Evolutionary conservation across 768 basidiomycete species (phyloP), one percentile per base, ranked within the genome.

Genomic region (Phanerodontia chrysosporium): DNA sequence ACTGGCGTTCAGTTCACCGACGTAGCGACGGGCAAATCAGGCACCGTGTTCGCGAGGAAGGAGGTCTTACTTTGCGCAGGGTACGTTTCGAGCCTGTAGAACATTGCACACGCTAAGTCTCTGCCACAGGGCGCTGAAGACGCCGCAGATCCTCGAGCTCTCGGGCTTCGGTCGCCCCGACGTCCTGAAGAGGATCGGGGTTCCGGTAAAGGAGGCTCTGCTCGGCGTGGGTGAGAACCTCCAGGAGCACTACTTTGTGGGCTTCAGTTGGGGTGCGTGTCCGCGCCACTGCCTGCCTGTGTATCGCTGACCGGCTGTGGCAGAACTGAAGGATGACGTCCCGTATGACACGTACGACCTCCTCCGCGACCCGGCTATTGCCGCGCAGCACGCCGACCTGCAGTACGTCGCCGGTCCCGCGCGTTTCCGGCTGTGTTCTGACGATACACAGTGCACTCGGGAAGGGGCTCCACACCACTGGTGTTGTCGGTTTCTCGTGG

Each of bases 191-290:
- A 62, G 52, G 4, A 64, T 77, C 35, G 72, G 70, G 6, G 73
- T 83, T 53, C 61, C 69, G 0, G 63, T 70, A 27, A 62, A 69
- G 48, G 58, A 78, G 18, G 75, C 78, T 49, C 72, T 81, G 2
- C 79, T 79, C 2, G 72, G 74, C 36, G 81, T 83, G 27, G 81
- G 80, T 22, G 73, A 74, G 67, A 80, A 78, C 64, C 62, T 78
- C 51, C 80, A 80, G 65, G 78, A 82, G 58, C 78, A 81, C 52
- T 42, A 66, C 2, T 63, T 64, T 32, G 53, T 60, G 21, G 67
- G 66, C 0, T 36, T 65, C 14, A 60, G 61, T 18, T 71, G 51
- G 27, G 65, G 69, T 70, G n/a, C 14, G 60, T 21, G n/a, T n/a
- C n/a, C n/a, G n/a, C 28, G 1, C 7, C n/a, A 0, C 29, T 14